phyloP scores from a whole-genome alignment of 2,329 filamentous ascomycete species.

The Cercospora brassicicola region DNA sequence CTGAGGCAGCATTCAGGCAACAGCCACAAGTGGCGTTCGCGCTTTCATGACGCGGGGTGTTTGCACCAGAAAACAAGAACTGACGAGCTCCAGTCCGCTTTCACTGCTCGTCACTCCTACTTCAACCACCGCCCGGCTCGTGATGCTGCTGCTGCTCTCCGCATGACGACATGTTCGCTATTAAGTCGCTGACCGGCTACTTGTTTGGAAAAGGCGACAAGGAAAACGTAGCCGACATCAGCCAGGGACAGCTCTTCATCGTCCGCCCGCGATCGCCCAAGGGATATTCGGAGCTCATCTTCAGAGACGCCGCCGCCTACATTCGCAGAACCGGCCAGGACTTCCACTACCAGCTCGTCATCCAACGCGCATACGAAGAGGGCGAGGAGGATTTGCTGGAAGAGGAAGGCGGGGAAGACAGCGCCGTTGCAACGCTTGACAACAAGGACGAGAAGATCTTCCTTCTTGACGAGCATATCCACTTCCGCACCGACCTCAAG shows the following conservation, averaged over 20 bases:
- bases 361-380: constrained; percentile 95
- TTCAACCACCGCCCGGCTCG: background rate
- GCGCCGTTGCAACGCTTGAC: constrained; percentile 65
- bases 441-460: constrained; percentile 98
- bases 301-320: constrained; percentile 90
- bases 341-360: constrained; percentile 94
- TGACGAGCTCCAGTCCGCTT: background rate
- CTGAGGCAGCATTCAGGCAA: background rate
- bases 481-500: constrained; percentile 80
- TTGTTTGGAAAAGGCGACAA: constrained; percentile 87
- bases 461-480: constrained; percentile 85
- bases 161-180: constrained; percentile 35
- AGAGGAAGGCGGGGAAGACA: constrained; percentile 78
- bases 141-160: background rate
- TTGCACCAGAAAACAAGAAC: background rate
- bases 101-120: background rate
- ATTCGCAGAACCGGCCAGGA: constrained; percentile 93
- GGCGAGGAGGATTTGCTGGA: constrained; percentile 89
- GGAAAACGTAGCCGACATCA: constrained; percentile 89
- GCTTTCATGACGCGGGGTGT: background rate
- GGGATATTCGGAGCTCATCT: constrained; percentile 95
- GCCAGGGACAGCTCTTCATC: constrained; percentile 94
- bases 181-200: constrained; percentile 61
- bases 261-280: constrained; percentile 94
- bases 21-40: constrained; percentile 2